Evolutionary conservation across 2,329 filamentous ascomycete species (phyloP).

Genomic region (Simplicillium aogashimaense): DNA sequence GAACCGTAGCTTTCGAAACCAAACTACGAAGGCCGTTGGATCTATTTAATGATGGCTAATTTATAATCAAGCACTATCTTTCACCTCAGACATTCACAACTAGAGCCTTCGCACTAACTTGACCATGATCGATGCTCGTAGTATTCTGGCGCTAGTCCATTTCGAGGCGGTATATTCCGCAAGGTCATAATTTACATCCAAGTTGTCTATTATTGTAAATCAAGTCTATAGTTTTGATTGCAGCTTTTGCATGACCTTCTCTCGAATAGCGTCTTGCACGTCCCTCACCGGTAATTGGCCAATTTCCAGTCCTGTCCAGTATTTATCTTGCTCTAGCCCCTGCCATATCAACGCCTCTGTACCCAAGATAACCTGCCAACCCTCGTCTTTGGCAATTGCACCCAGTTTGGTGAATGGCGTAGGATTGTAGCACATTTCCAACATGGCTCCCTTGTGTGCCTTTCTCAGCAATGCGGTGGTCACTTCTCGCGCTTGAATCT

Average conservation of each 20-base stretch:
- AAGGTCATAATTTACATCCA: conserved; percentile 5
- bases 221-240: conserved; percentile 16
- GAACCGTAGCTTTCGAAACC: too few relatives aligned
- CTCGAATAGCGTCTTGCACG: conserved; percentile 43
- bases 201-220: conserved; percentile 11
- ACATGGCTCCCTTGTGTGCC: conserved; percentile 51
- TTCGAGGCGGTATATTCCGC: too few relatives aligned
- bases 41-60: too few relatives aligned
- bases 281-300: conserved; percentile 48
- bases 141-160: too few relatives aligned
- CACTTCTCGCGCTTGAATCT: conserved; percentile 49
- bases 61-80: too few relatives aligned
- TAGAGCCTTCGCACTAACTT: too few relatives aligned
- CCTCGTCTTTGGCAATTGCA: conserved; percentile 45
- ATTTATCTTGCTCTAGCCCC: conserved; percentile 56
- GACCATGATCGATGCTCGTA: too few relatives aligned
- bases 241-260: conserved; percentile 23
- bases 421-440: conserved; percentile 82
- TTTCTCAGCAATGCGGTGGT: conserved; percentile 34
- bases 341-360: conserved; percentile 73
- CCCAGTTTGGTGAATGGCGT: conserved; percentile 58
- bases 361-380: conserved; percentile 67
- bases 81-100: too few relatives aligned
- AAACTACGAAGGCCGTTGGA: too few relatives aligned
- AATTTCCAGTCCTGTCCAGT: conserved; percentile 55